Evolutionary conservation across 2,329 filamentous ascomycete genomes (phyloP), one percentile per base, ranked within the genome.

Genomic region (Shiraia sp.): DNA sequence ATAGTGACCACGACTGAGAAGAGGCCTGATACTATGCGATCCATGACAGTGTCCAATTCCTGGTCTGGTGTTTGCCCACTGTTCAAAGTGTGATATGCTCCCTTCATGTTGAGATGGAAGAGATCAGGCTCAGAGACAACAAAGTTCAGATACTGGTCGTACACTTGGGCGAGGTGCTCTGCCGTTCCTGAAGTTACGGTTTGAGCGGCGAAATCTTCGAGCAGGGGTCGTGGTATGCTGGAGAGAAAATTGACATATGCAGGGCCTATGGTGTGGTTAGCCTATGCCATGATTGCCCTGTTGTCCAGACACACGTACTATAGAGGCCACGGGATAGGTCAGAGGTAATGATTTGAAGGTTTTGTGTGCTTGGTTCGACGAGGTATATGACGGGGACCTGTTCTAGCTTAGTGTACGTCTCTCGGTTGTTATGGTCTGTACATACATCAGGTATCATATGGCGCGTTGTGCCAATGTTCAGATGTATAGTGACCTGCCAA

Each of bases 1-100:
- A 96, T 96, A 4, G 93, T 99, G n/a, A 95, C 93, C 45, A 93
- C 86, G 34, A 99, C 93, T 51, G 91, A 96, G 72, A 97, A 99
- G n/a, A 99, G 75, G 0, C 93, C 93, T 60, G 88, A 95, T 36
- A 99, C 93, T 51, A 97, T 92, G 55, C 85, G 85, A 69, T 99
- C 92, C 23, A 99, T 82, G 26, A 93, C 84, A 37, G 80, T 77
- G 62, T 97, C 93, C 40, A 99, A 79, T 63, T 93, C 88, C 45
- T 93, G 88, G 58, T 97, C 93, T 53, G 86, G 88, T 2, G 90
- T 95, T 64, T 88, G 85, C 12, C 87, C 88, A 69, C 91, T 97
- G 73, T 97, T 97, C 63, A 99, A 77, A n/a, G 88, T 90, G 83
- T 89, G 95, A 68, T 99, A 99, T 68, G 95, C 87, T 55, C 93